Base-by-base conservation (phyloP, 2,329 filamentous ascomycete genomes). In the Diaporthe humulicola region DNA sequence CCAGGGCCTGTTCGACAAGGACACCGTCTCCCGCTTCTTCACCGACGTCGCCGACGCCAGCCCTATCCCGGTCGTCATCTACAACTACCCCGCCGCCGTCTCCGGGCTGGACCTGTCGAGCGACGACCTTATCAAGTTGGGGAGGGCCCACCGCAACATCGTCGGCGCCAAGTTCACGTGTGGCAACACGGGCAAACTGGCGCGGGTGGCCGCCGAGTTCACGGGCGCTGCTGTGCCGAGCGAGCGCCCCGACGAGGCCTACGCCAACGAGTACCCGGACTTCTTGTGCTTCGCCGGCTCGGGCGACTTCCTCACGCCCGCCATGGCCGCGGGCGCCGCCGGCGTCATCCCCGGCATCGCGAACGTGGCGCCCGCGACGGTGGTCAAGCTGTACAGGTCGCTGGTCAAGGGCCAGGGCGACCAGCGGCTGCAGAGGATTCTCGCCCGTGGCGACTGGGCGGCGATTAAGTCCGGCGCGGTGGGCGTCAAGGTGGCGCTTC, bases 271-370 rank as follows among this genome's bases (percentile, higher is more conserved):
- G 28, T 42, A 42, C 28, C 52, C 60, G 10, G 50, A 79, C 30
- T 95, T 95, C 86, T 87, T 93, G 81, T 93, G 92, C 75, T 90
- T 93, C 79, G 93, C 92, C 56, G 93, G 94, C 73, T 93, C 91
- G 66, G 92, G 92, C 70, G 93, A 95, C 84, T 95, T 95, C 82
- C 92, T 91, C 17, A 83, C 95, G 17, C 93, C 94, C 82, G 92
- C 91, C 0, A 83, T 94, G 52, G 87, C 93, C 57, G 92, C 91
- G 5, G 93, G 93, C 33, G 93, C 92, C 4, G 90, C 92, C 74
- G 93, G 94, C 45, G 89, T 94, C 79, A 93, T 95, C 76, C 91
- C 90, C 19, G 94, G 93, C 17, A 87, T 93, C 72, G 94, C 89
- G 40, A 95, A 96, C 82, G 86, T 95, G 58, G 88, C 91, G 2